Evolutionary conservation across 345 rosid genomes (phyloP).

Genomic region (Populus ilicifolia): DNA sequence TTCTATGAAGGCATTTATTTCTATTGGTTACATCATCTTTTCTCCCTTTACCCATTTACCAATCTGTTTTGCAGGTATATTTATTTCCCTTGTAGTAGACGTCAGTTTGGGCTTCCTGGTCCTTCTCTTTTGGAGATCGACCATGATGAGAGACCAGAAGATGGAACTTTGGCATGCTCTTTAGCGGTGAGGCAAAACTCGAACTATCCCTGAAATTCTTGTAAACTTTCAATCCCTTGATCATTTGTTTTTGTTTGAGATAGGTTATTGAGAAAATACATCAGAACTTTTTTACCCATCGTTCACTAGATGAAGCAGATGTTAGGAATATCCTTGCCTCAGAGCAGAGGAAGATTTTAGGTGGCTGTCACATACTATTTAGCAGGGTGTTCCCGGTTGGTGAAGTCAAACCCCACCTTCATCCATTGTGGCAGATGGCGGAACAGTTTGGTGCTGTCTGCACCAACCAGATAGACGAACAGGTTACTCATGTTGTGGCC

Average conservation of each 20-base stretch:
- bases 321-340: constrained; percentile 81
- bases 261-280: constrained; percentile 93
- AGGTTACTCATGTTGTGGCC: constrained; percentile 96
- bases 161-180: constrained; percentile 92
- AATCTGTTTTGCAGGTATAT: constrained; percentile 60
- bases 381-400: constrained; percentile 94
- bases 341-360: constrained; percentile 81
- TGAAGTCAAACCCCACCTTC: constrained; percentile 88
- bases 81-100: constrained; percentile 94
- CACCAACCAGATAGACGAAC: constrained; percentile 79
- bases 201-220: neutral
- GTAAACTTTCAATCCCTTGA: neutral
- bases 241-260: constrained; percentile 7
- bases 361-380: constrained; percentile 81
- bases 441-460: constrained; percentile 98
- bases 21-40: neutral
- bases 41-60: constrained; percentile 9
- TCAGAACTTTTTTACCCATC: constrained; percentile 64
- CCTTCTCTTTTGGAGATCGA: constrained; percentile 98
- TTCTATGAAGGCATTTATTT: neutral
- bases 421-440: constrained; percentile 95
- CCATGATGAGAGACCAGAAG: constrained; percentile 94
- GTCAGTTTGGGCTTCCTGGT: constrained; percentile 93
- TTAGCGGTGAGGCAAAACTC: constrained; percentile 61
- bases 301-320: constrained; percentile 72